Conservation (phyloP, 2,329 filamentous ascomycete species). For the Aspergillus eucalypticola region DNA sequence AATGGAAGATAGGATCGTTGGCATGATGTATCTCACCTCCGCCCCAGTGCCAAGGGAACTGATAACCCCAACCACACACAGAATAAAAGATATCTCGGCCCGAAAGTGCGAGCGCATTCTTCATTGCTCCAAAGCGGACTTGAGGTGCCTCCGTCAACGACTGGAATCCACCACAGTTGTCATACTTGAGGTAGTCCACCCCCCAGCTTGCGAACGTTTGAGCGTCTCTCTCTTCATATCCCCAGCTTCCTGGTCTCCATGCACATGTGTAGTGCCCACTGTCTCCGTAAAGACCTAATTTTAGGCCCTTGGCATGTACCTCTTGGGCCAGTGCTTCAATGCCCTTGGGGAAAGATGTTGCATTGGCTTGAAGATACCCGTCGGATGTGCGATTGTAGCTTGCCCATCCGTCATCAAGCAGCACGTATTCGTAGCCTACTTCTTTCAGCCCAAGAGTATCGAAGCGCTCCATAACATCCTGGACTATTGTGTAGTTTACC, state of each 20-base stretch:
- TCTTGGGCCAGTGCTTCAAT: neutral
- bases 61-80: slow-evolving; percentile 53
- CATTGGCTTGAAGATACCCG: slow-evolving; percentile 36
- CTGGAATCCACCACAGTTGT: slow-evolving; percentile 48
- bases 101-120: slow-evolving; percentile 47
- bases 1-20: neutral
- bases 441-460: slow-evolving; percentile 7
- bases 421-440: slow-evolving; percentile 33
- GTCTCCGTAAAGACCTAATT: slow-evolving; percentile 48
- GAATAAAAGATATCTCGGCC: slow-evolving; percentile 49
- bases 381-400: slow-evolving; percentile 21
- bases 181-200: slow-evolving; percentile 58
- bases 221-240: slow-evolving; percentile 58
- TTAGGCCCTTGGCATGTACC: neutral
- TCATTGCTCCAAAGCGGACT: slow-evolving; percentile 47
- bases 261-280: slow-evolving; percentile 34
- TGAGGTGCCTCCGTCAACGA: slow-evolving; percentile 30
- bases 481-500: slow-evolving; percentile 1
- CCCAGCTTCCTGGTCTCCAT: slow-evolving; percentile 49
- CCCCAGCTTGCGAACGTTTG: slow-evolving; percentile 56
- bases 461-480: neutral
- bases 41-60: slow-evolving; percentile 50
- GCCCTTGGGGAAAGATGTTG: slow-evolving; percentile 50
- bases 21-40: slow-evolving; percentile 18
- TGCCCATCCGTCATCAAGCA: slow-evolving; percentile 46